A percentile compares a stretch with the other conserved stretches of the same genome.
Conservation (phyloP, 192 early-diverging fungal species). For the Coemansia sp. region DNA sequence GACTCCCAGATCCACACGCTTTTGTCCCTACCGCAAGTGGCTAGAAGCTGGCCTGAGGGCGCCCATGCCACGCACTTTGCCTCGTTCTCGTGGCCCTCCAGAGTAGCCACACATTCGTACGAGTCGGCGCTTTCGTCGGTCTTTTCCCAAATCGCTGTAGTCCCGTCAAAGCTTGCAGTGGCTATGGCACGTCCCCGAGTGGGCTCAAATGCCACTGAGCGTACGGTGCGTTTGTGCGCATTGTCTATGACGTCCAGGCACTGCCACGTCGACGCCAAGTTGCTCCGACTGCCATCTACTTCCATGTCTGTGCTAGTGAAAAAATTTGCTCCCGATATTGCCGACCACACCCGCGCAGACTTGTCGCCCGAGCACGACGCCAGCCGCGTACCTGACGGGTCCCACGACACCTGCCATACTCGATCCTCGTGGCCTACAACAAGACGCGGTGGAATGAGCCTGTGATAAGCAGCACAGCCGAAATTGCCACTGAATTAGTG, state of each 20-base stretch:
- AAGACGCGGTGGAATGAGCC: not conserved
- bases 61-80: slow-evolving; percentile 94
- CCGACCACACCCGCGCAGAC: slow-evolving; percentile 86
- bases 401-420: slow-evolving; percentile 90
- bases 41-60: slow-evolving; percentile 76
- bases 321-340: slow-evolving; percentile 18
- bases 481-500: not conserved
- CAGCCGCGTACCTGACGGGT: slow-evolving; percentile 71
- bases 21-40: slow-evolving; percentile 96
- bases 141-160: slow-evolving; percentile 90
- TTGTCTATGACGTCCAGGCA: slow-evolving; percentile 78
- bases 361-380: slow-evolving; percentile 89
- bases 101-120: slow-evolving; percentile 89
- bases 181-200: slow-evolving; percentile 75
- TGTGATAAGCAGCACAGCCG: not conserved
- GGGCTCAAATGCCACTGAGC: slow-evolving; percentile 81
- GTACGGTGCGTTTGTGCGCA: slow-evolving; percentile 91
- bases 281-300: slow-evolving; percentile 4
- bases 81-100: slow-evolving; percentile 99
- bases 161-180: slow-evolving; percentile 92
- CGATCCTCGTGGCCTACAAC: slow-evolving; percentile 78
- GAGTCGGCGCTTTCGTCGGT: slow-evolving; percentile 59
- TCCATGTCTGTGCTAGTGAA: slow-evolving; percentile 17
- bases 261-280: slow-evolving; percentile 58
- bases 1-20: slow-evolving; percentile 99